Conservation (phyloP, 805 yeast genomes). For the Suhomyces xylopsoci region DNA sequence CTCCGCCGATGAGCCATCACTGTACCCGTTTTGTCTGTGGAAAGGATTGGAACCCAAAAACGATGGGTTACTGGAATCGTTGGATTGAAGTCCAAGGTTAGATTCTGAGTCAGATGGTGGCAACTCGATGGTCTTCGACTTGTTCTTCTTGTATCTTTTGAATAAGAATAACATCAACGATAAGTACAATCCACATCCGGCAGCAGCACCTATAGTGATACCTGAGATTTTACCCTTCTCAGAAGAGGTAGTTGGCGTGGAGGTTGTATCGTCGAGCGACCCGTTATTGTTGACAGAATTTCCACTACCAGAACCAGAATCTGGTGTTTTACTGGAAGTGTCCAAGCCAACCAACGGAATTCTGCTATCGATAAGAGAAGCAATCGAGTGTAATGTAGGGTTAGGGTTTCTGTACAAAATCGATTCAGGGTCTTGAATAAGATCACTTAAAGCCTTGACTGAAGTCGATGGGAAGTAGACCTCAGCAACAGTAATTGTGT, state of each 20-base stretch:
- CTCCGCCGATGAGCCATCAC: slow-evolving; percentile 11
- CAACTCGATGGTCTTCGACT: slow-evolving; percentile 32
- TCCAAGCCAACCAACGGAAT: slow-evolving; percentile 54
- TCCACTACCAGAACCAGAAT: slow-evolving; percentile 3
- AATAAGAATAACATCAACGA: slow-evolving; percentile 55
- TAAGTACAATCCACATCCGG: slow-evolving; percentile 69
- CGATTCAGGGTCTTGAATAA: slow-evolving; percentile 53
- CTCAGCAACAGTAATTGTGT: slow-evolving; percentile 84
- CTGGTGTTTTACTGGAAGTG: slow-evolving; percentile 12
- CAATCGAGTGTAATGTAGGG: slow-evolving; percentile 53
- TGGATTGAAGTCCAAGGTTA: slow-evolving; percentile 23
- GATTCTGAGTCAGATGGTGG: slow-evolving; percentile 42
- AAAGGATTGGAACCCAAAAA: slow-evolving; percentile 26
- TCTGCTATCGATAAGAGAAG: slow-evolving; percentile 67
- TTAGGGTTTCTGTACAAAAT: slow-evolving; percentile 58
- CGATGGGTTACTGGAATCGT: slow-evolving; percentile 13
- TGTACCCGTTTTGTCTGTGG: slow-evolving; percentile 17
- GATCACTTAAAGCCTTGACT: slow-evolving; percentile 47
- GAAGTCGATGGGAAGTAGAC: slow-evolving; percentile 68
- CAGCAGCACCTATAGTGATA: slow-evolving; percentile 77
- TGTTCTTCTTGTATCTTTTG: slow-evolving; percentile 47
- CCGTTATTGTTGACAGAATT: slow-evolving; percentile 23
- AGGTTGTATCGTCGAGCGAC: slow-evolving; percentile 28
- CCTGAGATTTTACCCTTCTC: slow-evolving; percentile 59
- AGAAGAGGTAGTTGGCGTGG: slow-evolving; percentile 8